phyloP scores from a whole-genome alignment of 331 rosid genomes.

The Saraca asoca region DNA sequence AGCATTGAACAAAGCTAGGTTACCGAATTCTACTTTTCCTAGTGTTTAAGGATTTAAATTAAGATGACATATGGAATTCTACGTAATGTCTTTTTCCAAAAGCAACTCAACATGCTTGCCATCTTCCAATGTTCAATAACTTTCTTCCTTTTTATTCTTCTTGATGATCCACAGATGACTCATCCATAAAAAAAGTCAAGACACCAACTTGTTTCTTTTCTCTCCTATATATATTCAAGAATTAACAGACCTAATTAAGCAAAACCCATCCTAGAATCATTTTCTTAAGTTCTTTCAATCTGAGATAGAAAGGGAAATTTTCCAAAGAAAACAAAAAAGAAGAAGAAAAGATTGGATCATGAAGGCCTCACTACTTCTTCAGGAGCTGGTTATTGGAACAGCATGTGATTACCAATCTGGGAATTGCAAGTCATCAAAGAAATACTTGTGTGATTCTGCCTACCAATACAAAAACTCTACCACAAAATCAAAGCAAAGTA shows the following conservation, averaged over 20 bases:
- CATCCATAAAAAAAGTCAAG: conserved; percentile 44
- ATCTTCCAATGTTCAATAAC: conserved; percentile 3
- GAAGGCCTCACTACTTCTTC: conserved; percentile 50
- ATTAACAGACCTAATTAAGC: conserved; percentile 30
- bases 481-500: conserved; percentile 46
- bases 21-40: too few species aligned
- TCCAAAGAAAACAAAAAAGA: conserved; percentile 25
- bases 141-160: background rate
- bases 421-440: conserved; percentile 39
- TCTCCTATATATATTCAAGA: conserved; percentile 50
- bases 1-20: too few species aligned
- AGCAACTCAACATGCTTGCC: conserved; percentile 36
- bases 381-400: conserved; percentile 48
- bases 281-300: conserved; percentile 2
- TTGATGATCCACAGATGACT: conserved; percentile 44
- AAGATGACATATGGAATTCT: too few species aligned
- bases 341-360: too few species aligned
- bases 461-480: conserved; percentile 36
- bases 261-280: conserved; percentile 25
- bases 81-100: conserved; percentile 19
- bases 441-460: conserved; percentile 51
- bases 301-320: background rate
- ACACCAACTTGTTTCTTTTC: conserved; percentile 15
- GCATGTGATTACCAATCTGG: conserved; percentile 46
- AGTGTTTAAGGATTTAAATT: too few species aligned